These are phyloP conservation scores for Ascochyta lentis DNA, from an alignment of 2,329 filamentous ascomycete genomes.

Conservation along the genomic window DNA sequence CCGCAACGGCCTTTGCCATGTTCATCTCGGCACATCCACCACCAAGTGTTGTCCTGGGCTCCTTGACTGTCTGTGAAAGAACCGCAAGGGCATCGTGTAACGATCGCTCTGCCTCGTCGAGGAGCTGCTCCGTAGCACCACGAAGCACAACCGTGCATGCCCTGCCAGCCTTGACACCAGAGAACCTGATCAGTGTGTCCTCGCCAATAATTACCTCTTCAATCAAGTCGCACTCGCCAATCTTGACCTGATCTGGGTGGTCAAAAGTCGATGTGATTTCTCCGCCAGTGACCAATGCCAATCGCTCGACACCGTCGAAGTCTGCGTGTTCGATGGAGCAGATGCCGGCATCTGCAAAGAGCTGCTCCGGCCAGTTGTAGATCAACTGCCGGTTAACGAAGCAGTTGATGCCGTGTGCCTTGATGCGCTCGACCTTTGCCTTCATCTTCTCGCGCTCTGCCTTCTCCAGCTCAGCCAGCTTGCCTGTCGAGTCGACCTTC, in stretches of 20 bases:
- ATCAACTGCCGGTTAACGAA: conserved; percentile 99
- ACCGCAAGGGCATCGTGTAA: conserved; percentile 96
- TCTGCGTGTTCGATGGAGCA: conserved; percentile 99
- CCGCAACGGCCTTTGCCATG: conserved; percentile 98
- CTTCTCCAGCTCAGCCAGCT: conserved; percentile 97
- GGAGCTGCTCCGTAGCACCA: conserved; percentile 93
- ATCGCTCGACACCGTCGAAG: conserved; percentile 95
- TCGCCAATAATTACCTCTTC: conserved; percentile 99
- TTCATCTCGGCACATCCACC: conserved; percentile 98
- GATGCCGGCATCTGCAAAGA: conserved; percentile 97
- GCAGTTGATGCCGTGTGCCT: conserved; percentile 98
- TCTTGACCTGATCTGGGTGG: conserved; percentile 95
- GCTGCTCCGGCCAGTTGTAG: conserved; percentile 99
- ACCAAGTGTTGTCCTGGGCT: conserved; percentile 91
- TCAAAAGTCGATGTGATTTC: conserved; percentile 98
- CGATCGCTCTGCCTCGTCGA: conserved; percentile 95
- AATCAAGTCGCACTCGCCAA: conserved; percentile 92
- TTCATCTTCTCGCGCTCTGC: conserved; percentile 99
- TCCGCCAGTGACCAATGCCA: conserved; percentile 93
- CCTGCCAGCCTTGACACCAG: conserved; percentile 88
- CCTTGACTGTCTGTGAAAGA: conserved; percentile 93
- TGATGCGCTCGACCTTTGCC: conserved; percentile 98
- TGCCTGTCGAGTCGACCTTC: conserved; percentile 94
- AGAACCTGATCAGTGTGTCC: conserved; percentile 97
- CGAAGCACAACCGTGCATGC: conserved; percentile 97